Evolutionary conservation across 2,329 filamentous ascomycete genomes (phyloP).

Genomic region (Dothistroma septosporum): DNA sequence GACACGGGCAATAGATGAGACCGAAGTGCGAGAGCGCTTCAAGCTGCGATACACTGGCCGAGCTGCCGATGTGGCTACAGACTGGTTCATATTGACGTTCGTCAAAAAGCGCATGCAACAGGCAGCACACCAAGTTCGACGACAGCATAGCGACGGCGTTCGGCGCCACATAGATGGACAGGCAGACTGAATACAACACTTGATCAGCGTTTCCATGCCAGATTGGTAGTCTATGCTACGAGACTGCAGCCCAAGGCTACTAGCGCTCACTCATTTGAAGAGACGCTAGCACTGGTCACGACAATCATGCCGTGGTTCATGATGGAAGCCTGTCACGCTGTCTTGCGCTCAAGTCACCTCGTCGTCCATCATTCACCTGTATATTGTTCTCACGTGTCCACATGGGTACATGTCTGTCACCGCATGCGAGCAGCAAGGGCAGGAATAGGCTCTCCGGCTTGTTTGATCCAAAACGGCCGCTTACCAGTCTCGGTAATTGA

Average conservation of each 20-base stretch:
- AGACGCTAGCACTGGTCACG: too few species aligned
- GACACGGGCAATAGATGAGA: neutral
- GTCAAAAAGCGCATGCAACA: too few species aligned
- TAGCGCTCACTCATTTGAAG: neutral
- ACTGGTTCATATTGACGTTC: neutral
- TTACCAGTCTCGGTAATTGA: neutral
- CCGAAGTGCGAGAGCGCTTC: neutral
- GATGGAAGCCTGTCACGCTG: too few species aligned
- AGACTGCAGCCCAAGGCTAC: neutral
- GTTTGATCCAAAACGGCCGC: neutral
- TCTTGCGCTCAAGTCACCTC: too few species aligned
- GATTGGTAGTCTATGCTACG: neutral
- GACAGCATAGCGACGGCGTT: slow-evolving; percentile 3
- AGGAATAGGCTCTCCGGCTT: neutral
- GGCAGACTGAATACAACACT: neutral
- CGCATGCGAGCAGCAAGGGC: neutral
- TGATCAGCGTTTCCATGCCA: neutral
- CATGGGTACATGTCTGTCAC: neutral
- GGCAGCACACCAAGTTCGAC: neutral
- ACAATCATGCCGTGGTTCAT: too few species aligned
- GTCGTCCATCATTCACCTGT: too few species aligned
- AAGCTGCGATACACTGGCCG: neutral
- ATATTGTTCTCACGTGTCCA: too few species aligned
- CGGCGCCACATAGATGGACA: neutral
- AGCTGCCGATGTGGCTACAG: neutral